Percentiles rank a stretch among this genome's conserved stretches.
These are phyloP conservation scores for Leccinum broughii DNA, from an alignment of 768 basidiomycete species.

Conservation along the genomic window DNA sequence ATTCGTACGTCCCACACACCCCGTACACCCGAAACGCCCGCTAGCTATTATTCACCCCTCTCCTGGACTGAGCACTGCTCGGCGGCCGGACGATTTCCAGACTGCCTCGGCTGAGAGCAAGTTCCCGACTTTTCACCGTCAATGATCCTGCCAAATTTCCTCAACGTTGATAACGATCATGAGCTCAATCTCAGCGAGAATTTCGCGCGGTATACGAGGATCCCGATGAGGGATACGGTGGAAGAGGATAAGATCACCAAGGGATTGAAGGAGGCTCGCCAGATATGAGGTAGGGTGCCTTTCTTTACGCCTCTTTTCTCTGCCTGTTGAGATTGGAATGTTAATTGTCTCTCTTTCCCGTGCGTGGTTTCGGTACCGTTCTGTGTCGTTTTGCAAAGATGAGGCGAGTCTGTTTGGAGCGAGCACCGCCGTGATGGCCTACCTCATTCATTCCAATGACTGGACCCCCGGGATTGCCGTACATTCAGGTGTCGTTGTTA, in stretches of 20 bases:
- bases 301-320: slow-evolving; percentile 2
- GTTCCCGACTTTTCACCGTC: slow-evolving; percentile 76
- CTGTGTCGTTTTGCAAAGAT: slow-evolving; percentile 48
- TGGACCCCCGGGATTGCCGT: slow-evolving; percentile 55
- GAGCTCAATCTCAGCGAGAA: slow-evolving; percentile 63
- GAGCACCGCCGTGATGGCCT: slow-evolving; percentile 93
- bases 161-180: slow-evolving; percentile 51
- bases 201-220: slow-evolving; percentile 83
- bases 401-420: slow-evolving; percentile 47
- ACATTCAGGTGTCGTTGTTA: too few species aligned
- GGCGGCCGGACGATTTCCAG: slow-evolving; percentile 51
- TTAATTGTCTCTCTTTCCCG: background rate
- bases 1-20: slow-evolving; percentile 35
- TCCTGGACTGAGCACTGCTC: slow-evolving; percentile 61
- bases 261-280: slow-evolving; percentile 83
- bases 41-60: slow-evolving; percentile 22
- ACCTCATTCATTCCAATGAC: slow-evolving; percentile 95
- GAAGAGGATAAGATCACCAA: slow-evolving; percentile 89
- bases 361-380: slow-evolving; percentile 6
- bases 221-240: slow-evolving; percentile 94
- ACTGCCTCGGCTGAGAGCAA: slow-evolving; percentile 37
- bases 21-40: slow-evolving; percentile 39
- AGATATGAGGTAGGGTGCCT: slow-evolving; percentile 71
- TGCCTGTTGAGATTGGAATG: slow-evolving; percentile 3
- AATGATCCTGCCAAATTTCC: slow-evolving; percentile 84